Conservation (phyloP, 2,329 filamentous ascomycete species). For the Rasamsonia emersonii region DNA sequence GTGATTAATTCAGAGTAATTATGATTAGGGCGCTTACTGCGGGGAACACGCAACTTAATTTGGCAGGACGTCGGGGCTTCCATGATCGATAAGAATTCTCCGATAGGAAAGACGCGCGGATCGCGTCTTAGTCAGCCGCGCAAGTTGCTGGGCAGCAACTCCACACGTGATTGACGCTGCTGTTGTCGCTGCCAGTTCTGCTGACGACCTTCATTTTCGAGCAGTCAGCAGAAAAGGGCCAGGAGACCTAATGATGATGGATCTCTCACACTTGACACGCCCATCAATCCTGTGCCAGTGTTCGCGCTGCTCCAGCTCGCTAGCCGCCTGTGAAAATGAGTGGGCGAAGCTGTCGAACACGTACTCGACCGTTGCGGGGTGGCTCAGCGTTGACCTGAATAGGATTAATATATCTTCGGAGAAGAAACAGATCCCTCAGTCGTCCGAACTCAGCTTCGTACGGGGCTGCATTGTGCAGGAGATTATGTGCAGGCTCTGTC, state of each 20-base stretch:
- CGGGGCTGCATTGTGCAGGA: conserved; percentile 29
- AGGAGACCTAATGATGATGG: conserved; percentile 15
- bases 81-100: too few species aligned
- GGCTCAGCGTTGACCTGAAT: conserved; percentile 30
- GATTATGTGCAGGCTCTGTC: conserved; percentile 29
- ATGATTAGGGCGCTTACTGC: too few species aligned
- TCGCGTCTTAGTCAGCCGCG: too few species aligned
- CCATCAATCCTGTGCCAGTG: conserved; percentile 32
- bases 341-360: conserved; percentile 31
- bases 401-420: conserved; percentile 28
- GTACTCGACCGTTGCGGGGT: conserved; percentile 27
- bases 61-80: too few species aligned
- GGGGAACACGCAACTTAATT: too few species aligned
- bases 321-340: conserved; percentile 33
- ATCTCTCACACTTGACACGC: conserved; percentile 25
- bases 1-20: too few species aligned
- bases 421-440: conserved; percentile 27
- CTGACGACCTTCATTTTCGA: background rate
- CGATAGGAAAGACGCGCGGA: too few species aligned
- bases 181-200: too few species aligned
- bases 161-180: too few species aligned
- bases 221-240: conserved; percentile 1
- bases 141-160: too few species aligned
- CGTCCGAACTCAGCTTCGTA: conserved; percentile 25
- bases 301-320: conserved; percentile 30